Percentiles rank a stretch among this genome's conserved stretches.
Evolutionary conservation across 352 stramenopile species (phyloP).

Genomic region (Sclerospora graminicola): DNA sequence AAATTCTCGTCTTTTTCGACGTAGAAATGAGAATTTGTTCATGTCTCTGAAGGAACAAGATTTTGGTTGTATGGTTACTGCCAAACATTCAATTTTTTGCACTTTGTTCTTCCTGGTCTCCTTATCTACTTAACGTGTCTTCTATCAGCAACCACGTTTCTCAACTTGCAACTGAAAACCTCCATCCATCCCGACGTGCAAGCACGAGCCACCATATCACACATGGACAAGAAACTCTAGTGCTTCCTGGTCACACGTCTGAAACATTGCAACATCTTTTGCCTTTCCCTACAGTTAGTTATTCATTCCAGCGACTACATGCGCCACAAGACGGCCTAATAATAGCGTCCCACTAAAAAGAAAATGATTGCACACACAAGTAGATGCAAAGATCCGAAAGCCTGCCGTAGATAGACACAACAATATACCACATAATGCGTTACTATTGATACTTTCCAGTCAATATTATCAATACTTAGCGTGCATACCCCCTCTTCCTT

Average conservation of each 20-base stretch:
- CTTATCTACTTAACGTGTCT: conserved; percentile 12
- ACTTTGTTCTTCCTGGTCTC: conserved; percentile 1
- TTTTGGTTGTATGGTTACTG: conserved; percentile 2
- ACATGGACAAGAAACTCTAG: conserved; percentile 20
- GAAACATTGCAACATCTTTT: conserved; percentile 14
- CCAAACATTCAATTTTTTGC: conserved; percentile 18
- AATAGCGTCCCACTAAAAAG: conserved; percentile 84
- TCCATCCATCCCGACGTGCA: conserved; percentile 7
- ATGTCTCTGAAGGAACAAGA: neutral
- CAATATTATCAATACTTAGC: neutral
- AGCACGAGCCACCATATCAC: conserved; percentile 8
- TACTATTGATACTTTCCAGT: neutral
- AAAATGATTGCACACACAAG: conserved; percentile 83
- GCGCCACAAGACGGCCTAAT: conserved; percentile 22
- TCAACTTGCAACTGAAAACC: neutral
- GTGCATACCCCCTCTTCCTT: conserved; percentile 51
- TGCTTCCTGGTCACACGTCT: conserved; percentile 8
- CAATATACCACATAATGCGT: conserved; percentile 1
- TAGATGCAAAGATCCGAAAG: conserved; percentile 74
- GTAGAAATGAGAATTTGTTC: no score
- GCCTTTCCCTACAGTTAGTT: conserved; percentile 4
- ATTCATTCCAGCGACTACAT: conserved; percentile 6
- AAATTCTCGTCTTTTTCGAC: no score
- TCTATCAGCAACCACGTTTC: conserved; percentile 13
- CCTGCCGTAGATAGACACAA: conserved; percentile 15